These are phyloP conservation scores for Thermomucor indicae-seudaticae DNA, from an alignment of 371 early-diverging fungal species.

Conservation along the genomic window DNA sequence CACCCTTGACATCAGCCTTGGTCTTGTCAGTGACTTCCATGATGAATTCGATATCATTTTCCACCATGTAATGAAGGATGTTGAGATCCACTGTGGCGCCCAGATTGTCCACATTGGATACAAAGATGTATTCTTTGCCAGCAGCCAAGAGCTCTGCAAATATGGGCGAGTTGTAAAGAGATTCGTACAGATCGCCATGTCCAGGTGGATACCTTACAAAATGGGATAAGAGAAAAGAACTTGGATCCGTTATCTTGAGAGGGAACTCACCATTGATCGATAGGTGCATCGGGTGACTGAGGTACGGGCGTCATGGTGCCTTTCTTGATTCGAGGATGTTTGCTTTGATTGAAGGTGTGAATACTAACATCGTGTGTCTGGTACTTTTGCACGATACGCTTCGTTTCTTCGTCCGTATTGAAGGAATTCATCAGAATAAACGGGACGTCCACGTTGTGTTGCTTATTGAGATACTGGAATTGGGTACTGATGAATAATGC, in stretches of 20 bases:
- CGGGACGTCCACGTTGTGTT: conserved; percentile 88
- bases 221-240: too few relatives aligned
- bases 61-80: conserved; percentile 90
- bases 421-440: conserved; percentile 99
- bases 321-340: conserved; percentile 93
- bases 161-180: conserved; percentile 89
- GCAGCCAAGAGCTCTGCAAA: conserved; percentile 91
- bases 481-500: too few relatives aligned
- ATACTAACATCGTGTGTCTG: conserved; percentile 84
- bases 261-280: conserved; percentile 58
- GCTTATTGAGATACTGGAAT: conserved; percentile 84
- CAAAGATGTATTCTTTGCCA: conserved; percentile 99
- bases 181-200: conserved; percentile 98
- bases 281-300: conserved; percentile 49
- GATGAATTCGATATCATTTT: conserved; percentile 89
- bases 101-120: conserved; percentile 99
- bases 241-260: too few relatives aligned
- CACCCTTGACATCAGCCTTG: conserved; percentile 99
- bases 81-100: conserved; percentile 97
- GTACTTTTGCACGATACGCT: conserved; percentile 96
- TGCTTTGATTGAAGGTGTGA: conserved; percentile 96
- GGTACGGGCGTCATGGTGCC: conserved; percentile 90
- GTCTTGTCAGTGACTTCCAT: conserved; percentile 99
- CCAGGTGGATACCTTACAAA: conserved; percentile 99
- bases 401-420: conserved; percentile 98